Evolutionary conservation across 2,329 filamentous ascomycete species (phyloP), one percentile per base, ranked within the genome.

Genomic region (Colletotrichum falcatum): DNA sequence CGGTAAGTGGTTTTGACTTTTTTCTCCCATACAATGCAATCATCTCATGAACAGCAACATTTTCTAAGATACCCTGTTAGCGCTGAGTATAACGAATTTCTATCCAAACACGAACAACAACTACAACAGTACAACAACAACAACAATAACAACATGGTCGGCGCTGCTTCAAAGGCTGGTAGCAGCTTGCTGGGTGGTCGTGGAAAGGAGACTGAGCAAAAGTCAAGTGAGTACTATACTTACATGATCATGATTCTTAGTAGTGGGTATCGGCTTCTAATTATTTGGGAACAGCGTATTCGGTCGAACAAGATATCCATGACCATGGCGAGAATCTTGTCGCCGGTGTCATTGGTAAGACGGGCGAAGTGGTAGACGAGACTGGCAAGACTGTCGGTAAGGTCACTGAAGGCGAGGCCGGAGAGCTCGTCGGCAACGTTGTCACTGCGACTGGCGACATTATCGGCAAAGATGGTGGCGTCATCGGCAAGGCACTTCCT

Each of bases 341-440:
- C 55, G 81, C 80, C 23, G 80, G 82, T 44, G 78, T 81, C 59
- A 84, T 86, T 61, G 83, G 81, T 75, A 81, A 84, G 70, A 74
- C 77, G 28, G 84, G 84, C 20, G 83, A 85, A 20, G 81, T 85
- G 23, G 76, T 86, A 46, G 83, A 86, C 66, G 77, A 82, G 14
- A 74, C 81, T 14, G 84, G 83, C 61, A 83, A 84, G 61, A 78
- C 77, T 11, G 75, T 86, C 51, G 84, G 83, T 64, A 83, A 77
- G 70, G 77, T 86, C 66, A 77, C 78, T 61, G 80, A 82, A 51
- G 79, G 81, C 28, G 80, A 85, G 53, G 73, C 81, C 37, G 78
- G 81, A 62, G 80, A 83, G 42, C 77, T 86, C 14, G 76, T 79
- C 48, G 84, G 83, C 46, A 83, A 80, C 73, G 79, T 79, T 46